phyloP scores from a whole-genome alignment of 768 basidiomycete species.

The Suillus bovinus region DNA sequence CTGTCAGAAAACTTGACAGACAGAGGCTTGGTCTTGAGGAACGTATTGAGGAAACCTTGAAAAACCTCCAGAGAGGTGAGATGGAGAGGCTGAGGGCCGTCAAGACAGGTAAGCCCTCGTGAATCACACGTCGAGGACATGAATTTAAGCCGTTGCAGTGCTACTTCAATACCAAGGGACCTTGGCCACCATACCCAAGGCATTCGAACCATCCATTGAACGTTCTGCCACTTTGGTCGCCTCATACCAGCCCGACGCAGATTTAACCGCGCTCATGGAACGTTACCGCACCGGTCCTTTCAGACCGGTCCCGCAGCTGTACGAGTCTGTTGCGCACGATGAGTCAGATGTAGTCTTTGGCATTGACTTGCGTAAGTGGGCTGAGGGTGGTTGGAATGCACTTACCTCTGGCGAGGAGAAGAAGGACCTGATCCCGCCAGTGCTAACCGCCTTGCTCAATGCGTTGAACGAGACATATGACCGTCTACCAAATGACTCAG shows the following conservation, averaged over 20 bases:
- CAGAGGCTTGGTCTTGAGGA: slow-evolving; percentile 88
- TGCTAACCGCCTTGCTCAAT: slow-evolving; percentile 65
- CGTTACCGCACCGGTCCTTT: slow-evolving; percentile 93
- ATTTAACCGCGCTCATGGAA: slow-evolving; percentile 85
- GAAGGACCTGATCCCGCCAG: slow-evolving; percentile 69
- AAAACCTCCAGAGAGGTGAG: slow-evolving; percentile 83
- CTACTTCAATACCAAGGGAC: slow-evolving; percentile 87
- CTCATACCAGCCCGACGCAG: slow-evolving; percentile 86
- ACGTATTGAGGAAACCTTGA: slow-evolving; percentile 79
- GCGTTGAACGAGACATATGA: slow-evolving; percentile 65
- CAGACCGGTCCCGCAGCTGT: slow-evolving; percentile 81
- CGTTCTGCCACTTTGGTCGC: slow-evolving; percentile 75
- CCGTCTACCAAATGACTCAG: slow-evolving; percentile 59
- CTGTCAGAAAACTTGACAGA: slow-evolving; percentile 80
- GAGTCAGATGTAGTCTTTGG: slow-evolving; percentile 89
- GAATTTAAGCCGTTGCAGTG: slow-evolving; percentile 41
- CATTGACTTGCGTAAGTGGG: slow-evolving; percentile 89
- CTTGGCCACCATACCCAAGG: slow-evolving; percentile 67
- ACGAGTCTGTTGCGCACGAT: slow-evolving; percentile 82
- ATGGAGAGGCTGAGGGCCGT: slow-evolving; percentile 78
- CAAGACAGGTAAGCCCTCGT: slow-evolving; percentile 62
- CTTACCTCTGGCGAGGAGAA: slow-evolving; percentile 56
- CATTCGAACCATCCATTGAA: slow-evolving; percentile 62
- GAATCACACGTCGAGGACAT: slow-evolving; percentile 8
- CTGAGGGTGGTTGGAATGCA: slow-evolving; percentile 75